phyloP scores from a whole-genome alignment of 306 rosid species.

The Phaseolus lunatus region DNA sequence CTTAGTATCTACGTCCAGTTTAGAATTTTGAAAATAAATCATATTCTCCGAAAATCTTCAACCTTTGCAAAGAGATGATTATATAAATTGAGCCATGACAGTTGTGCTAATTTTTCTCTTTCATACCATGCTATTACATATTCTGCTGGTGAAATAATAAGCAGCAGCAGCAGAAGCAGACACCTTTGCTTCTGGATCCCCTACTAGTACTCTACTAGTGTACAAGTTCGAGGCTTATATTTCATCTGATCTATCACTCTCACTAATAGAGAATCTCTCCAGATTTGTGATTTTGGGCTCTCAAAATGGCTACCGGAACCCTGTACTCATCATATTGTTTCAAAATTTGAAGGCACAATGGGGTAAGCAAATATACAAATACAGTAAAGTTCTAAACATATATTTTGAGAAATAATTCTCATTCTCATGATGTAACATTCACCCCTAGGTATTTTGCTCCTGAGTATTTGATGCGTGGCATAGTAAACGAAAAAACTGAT shows the following conservation, averaged over 20 bases:
- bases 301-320: conserved; percentile 87
- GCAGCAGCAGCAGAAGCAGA: not conserved
- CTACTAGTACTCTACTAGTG: not conserved
- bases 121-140: conserved; percentile 6
- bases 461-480: conserved; percentile 83
- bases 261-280: conserved; percentile 36
- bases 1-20: not conserved
- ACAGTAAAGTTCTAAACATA: not conserved
- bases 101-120: not conserved
- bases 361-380: conserved; percentile 55
- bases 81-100: too few species aligned
- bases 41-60: not conserved
- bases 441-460: conserved; percentile 82
- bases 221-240: not conserved
- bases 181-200: not conserved
- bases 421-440: not conserved
- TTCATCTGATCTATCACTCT: not conserved
- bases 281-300: conserved; percentile 97
- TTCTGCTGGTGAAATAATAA: conserved; percentile 17
- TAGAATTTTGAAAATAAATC: conserved; percentile 4
- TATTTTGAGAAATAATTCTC: not conserved
- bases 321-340: conserved; percentile 66
- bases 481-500: conserved; percentile 82
- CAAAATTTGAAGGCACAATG: conserved; percentile 88
- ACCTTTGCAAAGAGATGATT: too few species aligned